A percentile compares a stretch with the other conserved stretches of the same genome.
Conservation (phyloP, 345 rosid species). For the Syzygium jambos region DNA sequence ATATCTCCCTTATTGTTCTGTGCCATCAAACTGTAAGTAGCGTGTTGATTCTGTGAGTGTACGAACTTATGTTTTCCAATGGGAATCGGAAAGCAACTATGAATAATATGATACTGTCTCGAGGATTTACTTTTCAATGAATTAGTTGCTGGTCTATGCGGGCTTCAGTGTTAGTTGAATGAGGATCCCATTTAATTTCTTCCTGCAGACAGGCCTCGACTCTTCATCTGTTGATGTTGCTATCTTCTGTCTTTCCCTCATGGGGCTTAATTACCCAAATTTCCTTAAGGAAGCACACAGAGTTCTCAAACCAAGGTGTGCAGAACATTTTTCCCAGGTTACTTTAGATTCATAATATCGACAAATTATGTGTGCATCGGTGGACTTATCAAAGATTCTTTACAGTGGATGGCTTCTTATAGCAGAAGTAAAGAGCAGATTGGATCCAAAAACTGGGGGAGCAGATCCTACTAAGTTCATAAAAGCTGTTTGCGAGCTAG, state of each 20-base stretch:
- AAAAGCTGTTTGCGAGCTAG: constrained; percentile 68
- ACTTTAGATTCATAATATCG: background rate
- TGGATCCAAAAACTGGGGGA: constrained; percentile 86
- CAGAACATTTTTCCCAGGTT: background rate
- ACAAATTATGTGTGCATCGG: background rate
- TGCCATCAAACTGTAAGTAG: background rate
- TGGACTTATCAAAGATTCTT: constrained; percentile 6
- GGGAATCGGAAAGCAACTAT: background rate
- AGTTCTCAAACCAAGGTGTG: constrained; percentile 85
- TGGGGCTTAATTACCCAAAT: constrained; percentile 83
- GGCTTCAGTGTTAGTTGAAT: background rate
- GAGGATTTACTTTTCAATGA: background rate
- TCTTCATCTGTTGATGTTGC: constrained; percentile 70
- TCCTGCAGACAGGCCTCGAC: constrained; percentile 58
- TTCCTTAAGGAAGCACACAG: constrained; percentile 75
- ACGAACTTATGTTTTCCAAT: background rate
- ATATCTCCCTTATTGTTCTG: background rate
- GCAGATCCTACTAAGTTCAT: constrained; percentile 72
- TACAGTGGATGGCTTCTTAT: constrained; percentile 88
- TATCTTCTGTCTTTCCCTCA: constrained; percentile 88
- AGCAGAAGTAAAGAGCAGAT: constrained; percentile 95
- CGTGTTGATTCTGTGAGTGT: background rate
- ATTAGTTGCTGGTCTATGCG: background rate
- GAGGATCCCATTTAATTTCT: background rate
- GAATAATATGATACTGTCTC: background rate